A percentile compares a stretch with the other conserved stretches of the same genome.
These are phyloP conservation scores for Cladophialophora yegresii DNA, from an alignment of 2,329 filamentous ascomycete genomes.

Conservation along the genomic window DNA sequence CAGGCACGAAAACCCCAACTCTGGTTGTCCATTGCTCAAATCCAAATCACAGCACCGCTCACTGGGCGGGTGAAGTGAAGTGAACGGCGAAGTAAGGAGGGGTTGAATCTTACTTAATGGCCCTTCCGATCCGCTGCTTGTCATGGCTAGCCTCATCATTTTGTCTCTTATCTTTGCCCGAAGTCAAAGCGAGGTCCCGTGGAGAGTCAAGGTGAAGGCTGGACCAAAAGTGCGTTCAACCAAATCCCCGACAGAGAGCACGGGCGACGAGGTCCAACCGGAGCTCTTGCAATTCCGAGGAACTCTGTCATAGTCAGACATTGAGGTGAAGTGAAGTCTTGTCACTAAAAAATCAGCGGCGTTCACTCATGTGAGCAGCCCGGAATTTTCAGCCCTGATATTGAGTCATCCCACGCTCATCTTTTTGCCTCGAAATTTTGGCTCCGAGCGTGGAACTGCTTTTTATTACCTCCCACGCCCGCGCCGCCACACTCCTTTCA, in stretches of 20 bases:
- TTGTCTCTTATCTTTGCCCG: neutral
- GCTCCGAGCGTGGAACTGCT: conserved; percentile 20
- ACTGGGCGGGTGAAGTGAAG: neutral
- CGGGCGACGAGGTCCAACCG: neutral
- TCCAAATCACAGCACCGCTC: conserved; percentile 7
- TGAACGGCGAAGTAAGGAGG: conserved; percentile 1
- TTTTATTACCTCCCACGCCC: conserved; percentile 34
- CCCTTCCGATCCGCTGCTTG: conserved; percentile 28
- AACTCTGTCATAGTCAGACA: neutral
- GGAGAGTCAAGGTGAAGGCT: neutral
- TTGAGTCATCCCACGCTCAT: conserved; percentile 30
- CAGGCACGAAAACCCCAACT: conserved; percentile 17
- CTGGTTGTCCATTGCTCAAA: neutral
- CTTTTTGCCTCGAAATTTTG: conserved; percentile 28
- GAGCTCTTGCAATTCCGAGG: neutral
- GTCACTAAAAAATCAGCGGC: conserved; percentile 9
- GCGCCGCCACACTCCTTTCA: conserved; percentile 30
- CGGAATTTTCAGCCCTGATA: conserved; percentile 12
- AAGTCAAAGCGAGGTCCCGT: neutral
- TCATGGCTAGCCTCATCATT: conserved; percentile 10
- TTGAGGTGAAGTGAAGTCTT: neutral
- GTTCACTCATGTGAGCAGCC: conserved; percentile 9
- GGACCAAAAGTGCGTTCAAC: neutral
- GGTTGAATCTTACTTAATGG: conserved; percentile 21
- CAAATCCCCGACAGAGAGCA: neutral